Percentiles rank a stretch among this genome's conserved stretches.
Conservation (phyloP, 2,329 filamentous ascomycete species). For the Diaporthe citriasiana region DNA sequence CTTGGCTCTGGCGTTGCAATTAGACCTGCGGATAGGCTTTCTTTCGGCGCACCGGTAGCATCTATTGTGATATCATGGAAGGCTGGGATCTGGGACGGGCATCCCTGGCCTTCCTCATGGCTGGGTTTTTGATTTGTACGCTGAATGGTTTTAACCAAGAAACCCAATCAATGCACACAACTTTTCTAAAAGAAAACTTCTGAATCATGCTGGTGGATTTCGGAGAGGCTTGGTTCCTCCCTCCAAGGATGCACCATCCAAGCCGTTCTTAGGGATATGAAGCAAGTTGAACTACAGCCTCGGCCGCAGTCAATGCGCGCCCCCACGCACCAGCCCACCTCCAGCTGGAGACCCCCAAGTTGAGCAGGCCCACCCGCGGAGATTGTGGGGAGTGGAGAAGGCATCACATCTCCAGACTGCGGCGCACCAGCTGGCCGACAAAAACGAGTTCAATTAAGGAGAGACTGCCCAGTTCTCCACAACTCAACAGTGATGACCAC, state of each 20-base stretch:
- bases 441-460: background rate
- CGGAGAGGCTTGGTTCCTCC: background rate
- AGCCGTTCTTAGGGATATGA: background rate
- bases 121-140: background rate
- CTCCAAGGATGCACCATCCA: background rate
- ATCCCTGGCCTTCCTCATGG: background rate
- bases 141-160: background rate
- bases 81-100: background rate
- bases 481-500: background rate
- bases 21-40: constrained; percentile 7
- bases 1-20: background rate
- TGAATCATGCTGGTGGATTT: background rate
- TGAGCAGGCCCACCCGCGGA: constrained; percentile 27
- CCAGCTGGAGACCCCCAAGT: constrained; percentile 25
- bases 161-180: constrained; percentile 11
- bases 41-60: constrained; percentile 23
- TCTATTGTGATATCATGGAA: constrained; percentile 1
- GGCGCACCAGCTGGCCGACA: constrained; percentile 1
- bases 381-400: constrained; percentile 30
- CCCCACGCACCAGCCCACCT: constrained; percentile 16
- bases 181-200: background rate
- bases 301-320: constrained; percentile 14
- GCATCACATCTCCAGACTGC: constrained; percentile 21
- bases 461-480: background rate
- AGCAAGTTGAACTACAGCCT: background rate